A percentile compares a stretch with the other conserved stretches of the same genome.
These are phyloP conservation scores for Exutisphaerella laricina DNA, from an alignment of 2,329 filamentous ascomycete species.

Conservation along the genomic window DNA sequence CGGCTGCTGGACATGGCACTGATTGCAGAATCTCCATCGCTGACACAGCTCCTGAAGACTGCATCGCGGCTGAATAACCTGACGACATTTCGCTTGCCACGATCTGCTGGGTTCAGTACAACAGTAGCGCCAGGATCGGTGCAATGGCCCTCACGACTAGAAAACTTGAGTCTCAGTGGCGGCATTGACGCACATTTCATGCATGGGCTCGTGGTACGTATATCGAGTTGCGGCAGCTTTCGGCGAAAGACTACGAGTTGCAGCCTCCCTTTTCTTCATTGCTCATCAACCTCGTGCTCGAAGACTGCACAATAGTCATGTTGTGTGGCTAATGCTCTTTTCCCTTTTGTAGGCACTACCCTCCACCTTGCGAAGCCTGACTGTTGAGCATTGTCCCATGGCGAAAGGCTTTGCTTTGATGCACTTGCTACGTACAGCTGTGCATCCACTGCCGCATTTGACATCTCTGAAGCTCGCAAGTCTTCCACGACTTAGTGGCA, in stretches of 20 bases:
- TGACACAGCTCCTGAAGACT: conserved; percentile 47
- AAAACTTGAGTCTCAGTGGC: conserved; percentile 41
- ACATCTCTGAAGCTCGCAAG: conserved; percentile 37
- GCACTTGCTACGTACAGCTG: conserved; percentile 34
- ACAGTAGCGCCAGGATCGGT: conserved; percentile 16
- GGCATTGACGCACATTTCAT: conserved; percentile 41
- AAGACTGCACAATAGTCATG: too few relatives aligned
- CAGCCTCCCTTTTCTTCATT: too few relatives aligned
- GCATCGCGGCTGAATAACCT: conserved; percentile 45
- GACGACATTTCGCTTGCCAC: conserved; percentile 37
- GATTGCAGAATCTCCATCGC: conserved; percentile 47
- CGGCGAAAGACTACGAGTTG: too few relatives aligned
- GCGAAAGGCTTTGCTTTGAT: conserved; percentile 35
- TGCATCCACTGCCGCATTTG: conserved; percentile 28
- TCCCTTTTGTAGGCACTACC: too few relatives aligned
- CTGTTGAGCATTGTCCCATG: conserved; percentile 41
- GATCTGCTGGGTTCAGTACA: conserved; percentile 31
- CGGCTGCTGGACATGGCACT: conserved; percentile 48
- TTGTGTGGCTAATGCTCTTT: too few relatives aligned
- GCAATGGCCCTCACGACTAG: conserved; percentile 41
- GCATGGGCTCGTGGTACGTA: conserved; percentile 31
- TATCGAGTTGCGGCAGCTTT: too few relatives aligned
- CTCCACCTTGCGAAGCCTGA: conserved; percentile 33
- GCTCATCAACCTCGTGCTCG: too few relatives aligned
- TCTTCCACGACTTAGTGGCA: conserved; percentile 37